These are phyloP conservation scores for Protea cynaroides DNA, from an alignment of 164 flowering plant species.

Conservation along the genomic window DNA sequence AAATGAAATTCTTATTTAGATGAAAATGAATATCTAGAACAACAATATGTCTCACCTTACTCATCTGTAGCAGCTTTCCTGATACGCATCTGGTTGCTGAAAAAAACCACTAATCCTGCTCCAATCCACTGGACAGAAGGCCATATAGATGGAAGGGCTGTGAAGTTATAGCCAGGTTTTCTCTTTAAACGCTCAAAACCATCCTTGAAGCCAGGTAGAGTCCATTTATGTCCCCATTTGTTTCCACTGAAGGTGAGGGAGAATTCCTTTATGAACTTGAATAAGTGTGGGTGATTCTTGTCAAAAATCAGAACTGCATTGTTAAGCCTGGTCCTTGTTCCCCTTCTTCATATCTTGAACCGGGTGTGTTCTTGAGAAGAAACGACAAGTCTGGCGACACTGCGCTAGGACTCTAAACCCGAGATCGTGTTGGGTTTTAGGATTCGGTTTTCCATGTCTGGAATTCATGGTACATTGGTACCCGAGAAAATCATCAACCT, in stretches of 20 bases:
- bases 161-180: no score
- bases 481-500: constrained; percentile 38
- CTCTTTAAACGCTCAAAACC: constrained; percentile 16
- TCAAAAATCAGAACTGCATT: constrained; percentile 66
- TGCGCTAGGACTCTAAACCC: constrained; percentile 39
- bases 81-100: not conserved
- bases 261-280: constrained; percentile 55
- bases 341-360: constrained; percentile 35
- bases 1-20: no score
- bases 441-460: constrained; percentile 22
- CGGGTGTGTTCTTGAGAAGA: constrained; percentile 61
- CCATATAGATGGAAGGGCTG: no score
- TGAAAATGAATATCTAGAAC: no score
- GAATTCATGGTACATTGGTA: constrained; percentile 49
- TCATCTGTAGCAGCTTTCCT: not conserved
- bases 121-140: constrained; percentile 74
- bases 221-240: constrained; percentile 30
- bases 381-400: constrained; percentile 38
- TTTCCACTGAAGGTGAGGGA: constrained; percentile 46
- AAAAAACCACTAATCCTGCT: constrained; percentile 27
- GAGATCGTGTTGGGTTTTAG: constrained; percentile 33
- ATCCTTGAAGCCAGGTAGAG: constrained; percentile 66
- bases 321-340: constrained; percentile 53
- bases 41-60: not conserved
- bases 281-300: constrained; percentile 43